Evolutionary conservation across 176 grass and related monocot species (phyloP), one percentile per base, ranked within the genome.

Genomic region (Paspalum vaginatum): DNA sequence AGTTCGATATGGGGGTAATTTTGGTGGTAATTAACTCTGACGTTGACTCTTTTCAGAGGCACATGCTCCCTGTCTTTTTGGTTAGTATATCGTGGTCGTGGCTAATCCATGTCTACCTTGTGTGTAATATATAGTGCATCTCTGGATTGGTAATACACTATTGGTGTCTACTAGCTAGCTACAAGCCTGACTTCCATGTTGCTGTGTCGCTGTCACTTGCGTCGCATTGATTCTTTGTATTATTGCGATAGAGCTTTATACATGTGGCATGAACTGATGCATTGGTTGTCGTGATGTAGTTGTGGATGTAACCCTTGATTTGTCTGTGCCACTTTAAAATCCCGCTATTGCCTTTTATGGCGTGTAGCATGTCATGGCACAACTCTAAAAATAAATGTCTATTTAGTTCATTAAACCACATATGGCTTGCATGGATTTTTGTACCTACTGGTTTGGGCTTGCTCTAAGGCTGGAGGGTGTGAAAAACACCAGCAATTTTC

Each of bases 31-130:
- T 65, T 26, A 72, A 65, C 71, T 48, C 42, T 2, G 40, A 26
- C 37, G 78, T 89, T 85, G 82, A 77, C 78, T 80, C 48, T 3
- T 39, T 46, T 54, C 24, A 6, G 63, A 72, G 32, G 11, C 64
- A 50, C 77, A 63, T 77, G 77, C 56, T 43, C 15, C 25, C 3
- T 45, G 37, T 9, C 42, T 55, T 40, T 75, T 56, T 78, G 46
- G 49, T 72, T 70, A 82, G 8, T 65, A 38, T 27, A 60, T 32
- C n/a, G 5, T 46, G 41, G 58, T 22, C 41, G 4, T 57, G 68
- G 40, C n/a, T 63, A 60, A 32, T 58, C 65, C 51, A 44, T 77
- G 27, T 51, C 32, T 68, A 65, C 27, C 64, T 76, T 38, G 3
- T 20, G 44, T 70, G 27, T 32, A 24, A 13, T 65, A n/a, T n/a